Evolutionary conservation across 495 filamentous ascomycete genomes (phyloP).

Genomic region (Amniculicola lignicola): DNA sequence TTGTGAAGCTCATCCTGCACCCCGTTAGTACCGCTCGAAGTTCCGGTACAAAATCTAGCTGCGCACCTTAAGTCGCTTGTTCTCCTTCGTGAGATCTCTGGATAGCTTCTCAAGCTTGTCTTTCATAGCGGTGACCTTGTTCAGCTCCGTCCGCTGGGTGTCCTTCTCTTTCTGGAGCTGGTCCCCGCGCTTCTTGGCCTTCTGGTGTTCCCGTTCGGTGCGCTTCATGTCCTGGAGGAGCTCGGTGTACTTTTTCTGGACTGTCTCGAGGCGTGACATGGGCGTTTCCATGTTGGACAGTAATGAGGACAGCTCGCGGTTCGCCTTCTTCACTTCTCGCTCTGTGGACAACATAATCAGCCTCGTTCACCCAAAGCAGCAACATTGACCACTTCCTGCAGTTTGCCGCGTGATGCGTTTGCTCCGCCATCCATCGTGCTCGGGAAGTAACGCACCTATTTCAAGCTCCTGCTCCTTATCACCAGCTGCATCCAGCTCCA

Average conservation of each 20-base stretch:
- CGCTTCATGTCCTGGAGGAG: slow-evolving; percentile 91
- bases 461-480: slow-evolving; percentile 95
- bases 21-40: slow-evolving; percentile 15
- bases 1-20: slow-evolving; percentile 85
- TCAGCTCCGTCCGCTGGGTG: slow-evolving; percentile 77
- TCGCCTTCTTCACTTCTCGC: slow-evolving; percentile 87
- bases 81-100: slow-evolving; percentile 87
- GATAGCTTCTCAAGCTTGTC: slow-evolving; percentile 95
- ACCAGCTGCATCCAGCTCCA: slow-evolving; percentile 86
- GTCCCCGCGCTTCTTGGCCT: slow-evolving; percentile 93
- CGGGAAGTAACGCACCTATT: slow-evolving; percentile 70
- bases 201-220: slow-evolving; percentile 86
- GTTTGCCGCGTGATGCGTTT: no score
- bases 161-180: slow-evolving; percentile 97
- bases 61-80: slow-evolving; percentile 89
- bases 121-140: slow-evolving; percentile 79
- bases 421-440: no score
- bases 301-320: slow-evolving; percentile 77
- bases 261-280: slow-evolving; percentile 71
- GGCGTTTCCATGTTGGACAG: slow-evolving; percentile 75
- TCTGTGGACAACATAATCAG: slow-evolving; percentile 51
- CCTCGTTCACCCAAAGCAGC: background rate
- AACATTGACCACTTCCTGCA: no score
- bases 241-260: slow-evolving; percentile 88
- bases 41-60: background rate